Conservation (phyloP, 345 rosid species). For the Triadica sebifera region DNA sequence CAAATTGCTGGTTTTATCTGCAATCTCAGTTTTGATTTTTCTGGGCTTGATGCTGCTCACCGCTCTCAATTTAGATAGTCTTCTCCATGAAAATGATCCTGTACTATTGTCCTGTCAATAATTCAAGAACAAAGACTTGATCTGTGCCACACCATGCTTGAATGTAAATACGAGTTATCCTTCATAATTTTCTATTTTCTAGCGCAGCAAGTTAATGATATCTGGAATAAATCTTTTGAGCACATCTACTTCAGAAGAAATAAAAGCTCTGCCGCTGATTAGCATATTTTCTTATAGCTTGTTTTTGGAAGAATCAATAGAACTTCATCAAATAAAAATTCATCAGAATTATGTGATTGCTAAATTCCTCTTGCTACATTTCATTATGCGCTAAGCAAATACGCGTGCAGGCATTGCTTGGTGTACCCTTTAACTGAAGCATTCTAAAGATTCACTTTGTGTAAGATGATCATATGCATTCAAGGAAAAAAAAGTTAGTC, state of each 20-base stretch:
- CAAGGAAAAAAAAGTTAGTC: not conserved
- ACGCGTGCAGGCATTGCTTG: too few species aligned
- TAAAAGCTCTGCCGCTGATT: not conserved
- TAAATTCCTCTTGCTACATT: too few species aligned
- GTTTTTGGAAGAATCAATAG: too few species aligned
- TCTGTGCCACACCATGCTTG: not conserved
- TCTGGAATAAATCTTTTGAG: not conserved
- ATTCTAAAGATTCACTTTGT: not conserved
- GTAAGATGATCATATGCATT: not conserved
- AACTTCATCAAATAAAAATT: too few species aligned
- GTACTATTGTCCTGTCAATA: conserved; percentile 19
- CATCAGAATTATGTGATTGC: too few species aligned
- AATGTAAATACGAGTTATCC: not conserved
- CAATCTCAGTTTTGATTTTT: conserved; percentile 48
- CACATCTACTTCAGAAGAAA: not conserved
- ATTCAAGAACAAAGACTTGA: conserved; percentile 20
- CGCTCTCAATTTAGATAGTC: conserved; percentile 33
- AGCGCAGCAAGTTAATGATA: not conserved
- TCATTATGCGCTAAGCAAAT: too few species aligned
- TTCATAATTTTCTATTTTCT: not conserved
- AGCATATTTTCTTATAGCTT: not conserved
- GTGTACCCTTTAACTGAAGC: too few species aligned
- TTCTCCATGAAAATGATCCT: conserved; percentile 37
- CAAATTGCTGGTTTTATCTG: conserved; percentile 40
- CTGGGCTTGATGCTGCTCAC: conserved; percentile 51